Base-by-base conservation (phyloP, 2,329 filamentous ascomycete species). In the Neophaeococcomyces mojaviensis region DNA sequence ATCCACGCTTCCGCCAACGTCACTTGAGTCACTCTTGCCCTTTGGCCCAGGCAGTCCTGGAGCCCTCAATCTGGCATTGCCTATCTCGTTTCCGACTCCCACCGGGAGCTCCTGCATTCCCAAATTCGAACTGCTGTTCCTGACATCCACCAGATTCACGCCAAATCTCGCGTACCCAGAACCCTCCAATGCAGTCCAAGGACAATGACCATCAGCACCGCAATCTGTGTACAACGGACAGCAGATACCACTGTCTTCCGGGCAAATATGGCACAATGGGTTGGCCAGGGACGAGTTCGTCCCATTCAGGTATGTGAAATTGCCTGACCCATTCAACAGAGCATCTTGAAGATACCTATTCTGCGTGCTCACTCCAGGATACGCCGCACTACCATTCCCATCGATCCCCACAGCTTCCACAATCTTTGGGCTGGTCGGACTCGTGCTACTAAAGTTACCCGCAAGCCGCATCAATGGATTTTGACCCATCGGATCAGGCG, bases 181-280 rank as follows among this genome's bases (percentile, higher is more conserved):
- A 8, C 30, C 46, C 37, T 50, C 48, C 12, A 55, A 41, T 28
- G 49, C 51, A 24, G 35, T 36, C 24, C 38, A 38, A 9, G 50
- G 53, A 33, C 53, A 55, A 18, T 55, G 52, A 26, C 53, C 53
- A 22, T 53, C 48, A 16, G 46, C 44, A 1, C 39, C 45, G 13
- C 51, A 55, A 16, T 41, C 36, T n/a, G 50, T 51, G 12, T 36
- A 51, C 6, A 49, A 49, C 3, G 53, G 53, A 40, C 53, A 53
- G 43, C 53, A 53, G 30, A 55, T 49, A 3, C 53, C 53, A 10
- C 41, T 45, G 30, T 48, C 47, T 33, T 55, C 47, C 3, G 44
- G 50, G 22, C 51, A 53, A 2, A 31, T 34, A 22, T 50, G 49
- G 38, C 53, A 55, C 26, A 55, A 38, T 3, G 53, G 30, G 34